Percentiles rank a stretch among this genome's conserved stretches.
Evolutionary conservation across 306 rosid species (phyloP).

Genomic region (Ormosia semicastrata): DNA sequence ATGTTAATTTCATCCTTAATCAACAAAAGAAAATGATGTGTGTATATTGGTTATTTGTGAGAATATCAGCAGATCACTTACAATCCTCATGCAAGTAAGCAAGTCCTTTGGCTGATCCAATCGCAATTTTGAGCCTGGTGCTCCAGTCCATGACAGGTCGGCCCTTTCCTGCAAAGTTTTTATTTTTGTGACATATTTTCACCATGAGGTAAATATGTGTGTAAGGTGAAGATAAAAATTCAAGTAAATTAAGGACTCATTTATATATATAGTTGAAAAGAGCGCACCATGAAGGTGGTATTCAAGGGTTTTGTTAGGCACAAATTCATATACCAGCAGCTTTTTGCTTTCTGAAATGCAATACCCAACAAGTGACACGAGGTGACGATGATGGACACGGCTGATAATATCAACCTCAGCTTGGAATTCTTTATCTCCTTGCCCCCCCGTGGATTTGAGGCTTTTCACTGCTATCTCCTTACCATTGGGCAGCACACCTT

Average conservation of each 20-base stretch:
- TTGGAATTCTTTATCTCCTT: slow-evolving; percentile 76
- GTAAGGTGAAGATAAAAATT: neutral
- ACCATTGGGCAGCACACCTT: slow-evolving; percentile 82
- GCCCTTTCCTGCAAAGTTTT: slow-evolving; percentile 40
- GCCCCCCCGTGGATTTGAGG: slow-evolving; percentile 60
- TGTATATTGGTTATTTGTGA: neutral
- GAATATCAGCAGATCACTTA: slow-evolving; percentile 30
- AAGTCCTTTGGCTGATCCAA: slow-evolving; percentile 90
- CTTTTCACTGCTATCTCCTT: slow-evolving; percentile 87
- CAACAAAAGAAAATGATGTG: neutral
- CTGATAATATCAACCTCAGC: slow-evolving; percentile 87
- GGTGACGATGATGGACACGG: slow-evolving; percentile 92
- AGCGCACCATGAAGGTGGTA: slow-evolving; percentile 74
- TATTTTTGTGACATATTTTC: neutral
- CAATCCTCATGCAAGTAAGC: slow-evolving; percentile 97
- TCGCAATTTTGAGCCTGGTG: slow-evolving; percentile 64
- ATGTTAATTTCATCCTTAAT: neutral
- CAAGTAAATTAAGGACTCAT: neutral
- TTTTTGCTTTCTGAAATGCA: slow-evolving; percentile 49
- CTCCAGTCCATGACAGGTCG: slow-evolving; percentile 65
- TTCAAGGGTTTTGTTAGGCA: slow-evolving; percentile 79
- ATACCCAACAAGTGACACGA: slow-evolving; percentile 86
- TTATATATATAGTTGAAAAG: neutral
- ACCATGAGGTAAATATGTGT: neutral
- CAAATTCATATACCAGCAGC: slow-evolving; percentile 72